These are phyloP conservation scores for Cardamine occulta DNA, from an alignment of 345 rosid species.

Conservation along the genomic window DNA sequence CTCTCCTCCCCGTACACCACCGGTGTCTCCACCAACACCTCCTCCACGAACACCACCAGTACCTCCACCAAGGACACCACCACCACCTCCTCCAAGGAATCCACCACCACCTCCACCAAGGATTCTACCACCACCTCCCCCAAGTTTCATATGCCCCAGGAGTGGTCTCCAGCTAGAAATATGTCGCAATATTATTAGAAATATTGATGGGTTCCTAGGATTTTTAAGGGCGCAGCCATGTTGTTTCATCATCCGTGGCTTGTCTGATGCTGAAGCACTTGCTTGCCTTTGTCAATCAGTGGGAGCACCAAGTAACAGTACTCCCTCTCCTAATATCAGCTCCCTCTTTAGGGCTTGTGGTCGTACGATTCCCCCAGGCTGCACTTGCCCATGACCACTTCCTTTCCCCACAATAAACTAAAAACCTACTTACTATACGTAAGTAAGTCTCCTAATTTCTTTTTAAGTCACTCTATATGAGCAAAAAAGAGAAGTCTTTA, in stretches of 20 bases:
- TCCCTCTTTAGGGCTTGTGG: conserved; percentile 21
- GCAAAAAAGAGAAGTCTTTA: neutral
- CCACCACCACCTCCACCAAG: neutral
- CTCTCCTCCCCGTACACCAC: neutral
- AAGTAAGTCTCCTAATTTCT: neutral
- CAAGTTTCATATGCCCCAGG: conserved; percentile 22
- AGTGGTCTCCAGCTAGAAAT: neutral
- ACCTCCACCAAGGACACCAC: neutral
- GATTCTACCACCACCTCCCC: conserved; percentile 26
- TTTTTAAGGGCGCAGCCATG: conserved; percentile 10
- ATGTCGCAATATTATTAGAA: conserved; percentile 14
- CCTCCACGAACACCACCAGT: neutral
- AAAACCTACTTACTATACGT: neutral
- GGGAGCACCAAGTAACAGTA: conserved; percentile 16
- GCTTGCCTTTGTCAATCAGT: conserved; percentile 33
- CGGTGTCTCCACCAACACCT: neutral
- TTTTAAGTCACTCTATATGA: neutral
- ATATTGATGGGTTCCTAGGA: neutral
- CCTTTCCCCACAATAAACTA: neutral
- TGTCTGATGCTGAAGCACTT: conserved; percentile 31
- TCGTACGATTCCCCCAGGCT: conserved; percentile 21
- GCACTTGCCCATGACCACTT: conserved; percentile 29
- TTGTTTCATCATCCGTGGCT: conserved; percentile 23
- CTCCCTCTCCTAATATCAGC: conserved; percentile 14
- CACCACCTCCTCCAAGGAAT: neutral